Base-by-base conservation (phyloP, 805 yeast species). In the Candida namnaoensis region DNA sequence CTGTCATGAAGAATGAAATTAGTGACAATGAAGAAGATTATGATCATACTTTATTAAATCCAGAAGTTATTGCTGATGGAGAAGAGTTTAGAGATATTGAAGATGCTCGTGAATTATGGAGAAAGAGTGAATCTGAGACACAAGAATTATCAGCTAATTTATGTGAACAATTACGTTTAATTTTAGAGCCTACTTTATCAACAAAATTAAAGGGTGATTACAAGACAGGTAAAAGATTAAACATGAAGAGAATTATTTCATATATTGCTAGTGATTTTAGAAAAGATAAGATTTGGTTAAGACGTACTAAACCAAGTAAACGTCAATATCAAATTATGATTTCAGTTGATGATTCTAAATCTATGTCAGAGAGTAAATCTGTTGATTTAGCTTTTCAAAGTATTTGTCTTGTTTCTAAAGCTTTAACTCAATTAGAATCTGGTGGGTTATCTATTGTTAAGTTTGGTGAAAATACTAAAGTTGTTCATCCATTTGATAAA, bases 251-350 rank as follows among this genome's bases (percentile, higher is more conserved):
- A 51, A 93, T 93, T 54, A 93, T 93, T 55, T 95, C 98, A 7
- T 93, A 91, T 62, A 93, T 93, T 68, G 99, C 99, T 1, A 86
- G 96, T 34, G 95, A 88, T 55, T 93, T 88, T 76, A 80, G 95
- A 56, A 93, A 93, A 61, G 99, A 93, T 62, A 93, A 93, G 70
- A 93, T 93, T 44, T 93, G 99, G 99, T 74, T 93, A 65, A 78
- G 96, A 59, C 78, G 99, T 63, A 88, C 97, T 7, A 91, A 93
- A 58, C 99, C 99, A 43, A 85, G 95, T 50, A 93, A 93, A 68
- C 80, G 99, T 55, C 93, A 90, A 59, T 93, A 93, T 61, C 99
- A 93, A 67, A 86, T 93, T 47, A 86, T 95, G 96, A 84, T 93
- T 49, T 90, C 99, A 1, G 84, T 93, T 38, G 99, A 93, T 66